Evolutionary conservation across 257 asterid genomes (phyloP).

Genomic region (Primulina huaijiensis): DNA sequence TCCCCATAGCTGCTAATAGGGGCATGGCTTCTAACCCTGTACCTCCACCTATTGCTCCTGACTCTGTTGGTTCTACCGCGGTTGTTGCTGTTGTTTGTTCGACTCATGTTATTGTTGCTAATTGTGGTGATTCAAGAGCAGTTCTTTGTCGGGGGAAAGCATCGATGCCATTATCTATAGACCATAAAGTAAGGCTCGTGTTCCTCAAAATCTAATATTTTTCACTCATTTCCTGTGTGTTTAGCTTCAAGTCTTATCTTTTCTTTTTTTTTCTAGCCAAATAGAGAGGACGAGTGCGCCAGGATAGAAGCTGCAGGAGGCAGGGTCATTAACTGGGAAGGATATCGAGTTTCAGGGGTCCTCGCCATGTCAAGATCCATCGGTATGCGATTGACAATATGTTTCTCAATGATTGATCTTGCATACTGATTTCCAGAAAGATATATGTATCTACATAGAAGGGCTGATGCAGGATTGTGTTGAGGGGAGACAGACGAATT

Average conservation of each 20-base stretch:
- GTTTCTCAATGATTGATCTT: not conserved
- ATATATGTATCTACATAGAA: not conserved
- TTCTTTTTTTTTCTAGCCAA: constrained; percentile 32
- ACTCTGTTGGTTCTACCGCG: constrained; percentile 26
- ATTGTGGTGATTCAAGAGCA: constrained; percentile 33
- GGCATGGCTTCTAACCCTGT: not conserved
- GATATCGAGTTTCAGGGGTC: constrained; percentile 47
- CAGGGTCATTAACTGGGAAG: constrained; percentile 51
- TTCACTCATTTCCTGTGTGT: not conserved
- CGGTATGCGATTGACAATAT: constrained; percentile 24
- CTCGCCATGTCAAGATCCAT: constrained; percentile 53
- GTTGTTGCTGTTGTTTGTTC: constrained; percentile 26
- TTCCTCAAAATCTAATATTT: not conserved
- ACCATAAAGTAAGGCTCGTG: constrained; percentile 26
- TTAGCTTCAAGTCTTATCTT: too few species aligned
- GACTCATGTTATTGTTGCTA: constrained; percentile 26
- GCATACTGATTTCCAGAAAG: not conserved
- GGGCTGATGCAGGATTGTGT: not conserved
- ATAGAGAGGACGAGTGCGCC: constrained; percentile 46
- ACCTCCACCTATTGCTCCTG: constrained; percentile 18
- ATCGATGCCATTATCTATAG: constrained; percentile 23
- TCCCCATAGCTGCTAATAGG: not conserved
- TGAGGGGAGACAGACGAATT: not conserved
- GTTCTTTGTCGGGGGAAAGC: constrained; percentile 28
- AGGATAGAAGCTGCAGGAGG: constrained; percentile 52